Conservation (phyloP, 768 basidiomycete genomes). For the Boletus huronensis region DNA sequence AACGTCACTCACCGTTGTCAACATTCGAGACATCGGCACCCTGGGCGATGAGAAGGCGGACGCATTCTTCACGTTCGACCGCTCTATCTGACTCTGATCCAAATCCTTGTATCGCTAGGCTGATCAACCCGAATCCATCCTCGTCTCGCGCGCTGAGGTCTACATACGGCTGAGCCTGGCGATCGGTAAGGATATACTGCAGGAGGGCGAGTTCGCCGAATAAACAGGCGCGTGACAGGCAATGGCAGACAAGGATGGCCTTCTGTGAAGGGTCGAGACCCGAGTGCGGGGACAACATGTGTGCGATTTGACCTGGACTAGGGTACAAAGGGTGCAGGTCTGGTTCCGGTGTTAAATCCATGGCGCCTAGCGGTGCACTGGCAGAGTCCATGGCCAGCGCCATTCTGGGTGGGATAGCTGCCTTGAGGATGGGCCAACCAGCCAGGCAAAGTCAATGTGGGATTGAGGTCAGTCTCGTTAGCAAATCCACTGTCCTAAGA, state of each 20-base stretch:
- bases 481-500: slow-evolving; percentile 1
- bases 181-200: slow-evolving; percentile 67
- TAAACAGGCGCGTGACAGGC: slow-evolving; percentile 67
- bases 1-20: slow-evolving; percentile 55
- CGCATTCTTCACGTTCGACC: slow-evolving; percentile 88
- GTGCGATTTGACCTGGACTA: slow-evolving; percentile 55
- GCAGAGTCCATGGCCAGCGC: slow-evolving; percentile 28
- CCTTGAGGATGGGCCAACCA: slow-evolving; percentile 9
- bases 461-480: slow-evolving; percentile 5
- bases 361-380: slow-evolving; percentile 25
- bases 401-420: slow-evolving; percentile 1
- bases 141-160: slow-evolving; percentile 77
- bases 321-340: slow-evolving; percentile 81
- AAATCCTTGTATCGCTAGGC: slow-evolving; percentile 76
- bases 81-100: slow-evolving; percentile 78
- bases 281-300: slow-evolving; percentile 61
- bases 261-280: slow-evolving; percentile 68
- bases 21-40: slow-evolving; percentile 61
- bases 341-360: slow-evolving; percentile 69
- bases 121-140: slow-evolving; percentile 79
- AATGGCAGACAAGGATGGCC: slow-evolving; percentile 68
- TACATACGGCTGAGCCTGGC: slow-evolving; percentile 59
- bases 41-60: slow-evolving; percentile 72
- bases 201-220: slow-evolving; percentile 75
- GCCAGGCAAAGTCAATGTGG: neutral